Evolutionary conservation across 2,329 filamentous ascomycete species (phyloP), one percentile per base, ranked within the genome.

Genomic region (Aureobasidium zeae): DNA sequence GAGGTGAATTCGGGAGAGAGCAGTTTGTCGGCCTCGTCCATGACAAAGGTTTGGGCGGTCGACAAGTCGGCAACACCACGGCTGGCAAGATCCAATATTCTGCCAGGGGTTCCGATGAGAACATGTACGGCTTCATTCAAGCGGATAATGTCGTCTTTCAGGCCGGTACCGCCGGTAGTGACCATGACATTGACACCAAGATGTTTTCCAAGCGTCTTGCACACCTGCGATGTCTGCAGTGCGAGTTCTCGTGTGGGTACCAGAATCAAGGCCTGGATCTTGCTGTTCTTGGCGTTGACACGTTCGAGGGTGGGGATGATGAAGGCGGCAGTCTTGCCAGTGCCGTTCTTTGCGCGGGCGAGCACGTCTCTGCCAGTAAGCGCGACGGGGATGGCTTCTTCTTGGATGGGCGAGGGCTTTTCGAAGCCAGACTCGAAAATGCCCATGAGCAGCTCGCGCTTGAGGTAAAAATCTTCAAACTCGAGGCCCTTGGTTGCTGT

Each of bases 381-480:
- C 38, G 91, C 91, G 53, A 98, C 89, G 35, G 91, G 91, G 58
- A 98, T 95, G 44, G 91, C 87, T 70, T 96, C 91, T 80, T 98
- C 91, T 77, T 98, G 91, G 57, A 98, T 98, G 9, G 91, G 91
- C 46, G 91, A 98, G 12, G 91, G 91, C 69, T 94, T 95, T 65
- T 98, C 91, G 65, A 95, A 98, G 51, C 91, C 91, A 54, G 91
- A 91, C 70, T 98, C 91, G 65, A 96, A 98, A 53, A 98, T 96
- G 50, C 91, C 91, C 89, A 96, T 98, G 69, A 98, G 78, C 49
- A 98, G 71, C 62, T 94, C 86, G 61, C 91, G 77, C 71, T 94
- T 94, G 56, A 98, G 81, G 53, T 83, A 84, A 63, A 98, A 95
- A 54, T 96, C 86, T 66, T 98, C 93, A 60, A 95, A 98, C 56